Evolutionary conservation across 2,329 filamentous ascomycete species (phyloP).

Genomic region (Sporothrix phasma): DNA sequence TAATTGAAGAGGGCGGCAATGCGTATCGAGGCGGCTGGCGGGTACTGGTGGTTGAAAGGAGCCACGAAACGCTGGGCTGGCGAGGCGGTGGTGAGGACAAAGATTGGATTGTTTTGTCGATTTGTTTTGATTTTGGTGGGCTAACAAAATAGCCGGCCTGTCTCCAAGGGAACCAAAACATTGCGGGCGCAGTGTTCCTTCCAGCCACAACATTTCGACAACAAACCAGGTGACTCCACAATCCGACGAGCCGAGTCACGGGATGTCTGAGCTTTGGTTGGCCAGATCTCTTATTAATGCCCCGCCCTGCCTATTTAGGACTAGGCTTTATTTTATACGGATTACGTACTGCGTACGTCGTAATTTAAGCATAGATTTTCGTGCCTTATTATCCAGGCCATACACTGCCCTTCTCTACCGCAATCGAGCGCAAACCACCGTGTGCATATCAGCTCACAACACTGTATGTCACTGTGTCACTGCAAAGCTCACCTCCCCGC

Average conservation of each 20-base stretch:
- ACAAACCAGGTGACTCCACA: slow-evolving; percentile 7
- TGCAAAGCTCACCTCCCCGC: background rate
- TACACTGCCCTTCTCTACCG: background rate
- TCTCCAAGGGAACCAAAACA: slow-evolving; percentile 22
- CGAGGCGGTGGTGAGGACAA: slow-evolving; percentile 7
- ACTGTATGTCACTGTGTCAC: background rate
- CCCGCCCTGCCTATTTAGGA: background rate
- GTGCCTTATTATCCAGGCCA: background rate
- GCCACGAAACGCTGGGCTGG: slow-evolving; percentile 10
- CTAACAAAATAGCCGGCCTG: slow-evolving; percentile 18
- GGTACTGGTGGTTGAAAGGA: slow-evolving; percentile 6
- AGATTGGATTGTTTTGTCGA: slow-evolving; percentile 18
- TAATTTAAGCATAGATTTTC: background rate
- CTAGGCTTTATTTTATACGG: background rate
- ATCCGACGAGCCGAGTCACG: slow-evolving; percentile 12
- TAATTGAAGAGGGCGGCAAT: background rate
- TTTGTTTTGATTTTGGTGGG: slow-evolving; percentile 23
- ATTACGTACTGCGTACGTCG: background rate
- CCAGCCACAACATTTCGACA: slow-evolving; percentile 14
- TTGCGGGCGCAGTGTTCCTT: slow-evolving; percentile 12
- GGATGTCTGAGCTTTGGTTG: slow-evolving; percentile 1
- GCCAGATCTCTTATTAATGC: background rate
- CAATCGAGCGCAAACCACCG: background rate
- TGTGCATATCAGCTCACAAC: background rate
- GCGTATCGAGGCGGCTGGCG: slow-evolving; percentile 7